Evolutionary conservation across 352 stramenopile genomes (phyloP), one percentile per base, ranked within the genome.

Genomic region (Globisporangium lucens): DNA sequence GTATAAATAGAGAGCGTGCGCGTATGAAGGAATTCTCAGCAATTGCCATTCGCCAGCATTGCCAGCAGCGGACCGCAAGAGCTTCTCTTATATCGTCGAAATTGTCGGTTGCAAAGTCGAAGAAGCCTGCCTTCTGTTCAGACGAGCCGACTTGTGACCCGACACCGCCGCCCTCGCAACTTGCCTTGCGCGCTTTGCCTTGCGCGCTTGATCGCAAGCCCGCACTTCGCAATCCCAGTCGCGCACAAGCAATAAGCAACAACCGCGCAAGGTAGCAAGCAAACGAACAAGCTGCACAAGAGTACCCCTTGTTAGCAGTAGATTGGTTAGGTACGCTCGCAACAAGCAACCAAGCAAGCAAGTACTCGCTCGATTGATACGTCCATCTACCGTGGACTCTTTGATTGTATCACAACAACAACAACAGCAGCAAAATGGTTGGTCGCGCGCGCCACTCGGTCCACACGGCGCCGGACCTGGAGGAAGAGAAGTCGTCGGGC

Each of bases 401-500:
- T 49, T 49, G 43, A 49, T 15, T 43, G 36, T 43, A 15, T 20
- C 41, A n/a, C 29, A 46, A 20, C 12, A 47, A 7, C 27, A 59
- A 13, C 53, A 59, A 10, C 12, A 15, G 33, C 29, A 24, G 20
- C 49, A 12, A 27, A 38, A 70, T 70, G 65, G 13, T 63, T n/a
- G 15, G 41, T 27, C 59, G 51, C 27, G 13, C 55, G 15, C 61
- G 61, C 24, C 52, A 65, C 56, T 63, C 67, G 20, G 46, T 72
- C n/a, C 61, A 68, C 36, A 9, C 22, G 52, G 17, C 33, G 27
- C 35, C 61, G 33, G 10, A 36, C 24, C 9, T 24, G 15, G 15
- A 46, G 10, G 53, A 49, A 22, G n/a, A 51, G 36, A 68, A 62
- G 38, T 51, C 58, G 4, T 47, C 68, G 35, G 75, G 72, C 53